Evolutionary conservation across 805 yeast genomes (phyloP), one percentile per base, ranked within the genome.

Genomic region (Teunomyces lycoperdinae): DNA sequence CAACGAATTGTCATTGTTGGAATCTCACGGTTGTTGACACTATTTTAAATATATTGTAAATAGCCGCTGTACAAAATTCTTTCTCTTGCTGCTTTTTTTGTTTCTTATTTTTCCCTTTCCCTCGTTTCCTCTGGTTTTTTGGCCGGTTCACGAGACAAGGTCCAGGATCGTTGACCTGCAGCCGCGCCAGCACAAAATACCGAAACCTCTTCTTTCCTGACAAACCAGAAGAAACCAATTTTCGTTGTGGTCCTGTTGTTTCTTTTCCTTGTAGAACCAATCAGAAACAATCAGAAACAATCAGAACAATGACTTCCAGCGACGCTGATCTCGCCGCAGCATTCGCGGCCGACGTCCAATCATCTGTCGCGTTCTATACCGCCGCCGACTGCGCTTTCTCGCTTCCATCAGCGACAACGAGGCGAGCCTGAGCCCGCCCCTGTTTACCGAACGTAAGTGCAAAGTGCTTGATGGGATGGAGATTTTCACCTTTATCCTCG

Each of bases 401-500:
- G 41, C 41, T 10, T 28, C 29, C 41, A 35, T 56, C 29, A 35
- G 47, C 36, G 45, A 53, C 45, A 48, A 47, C 42, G 60, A 56
- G 42, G 42, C 46, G 10, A 40, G 45, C 31, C 26, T 36, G n/a
- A 44, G 50, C 11, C 58, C 60, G 9, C 36, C 38, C 40, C 49
- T 53, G 27, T 56, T 56, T 39, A 47, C 39, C 14, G 56, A 52
- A 17, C 49, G 45, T 9, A 51, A 56, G 33, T 55, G 56, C 34
- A 49, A 49, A 16, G 43, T 56, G 9, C 38, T 56, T 11, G 60
- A 56, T 35, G 39, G 50, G 17, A 50, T 56, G 54, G 58, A 56
- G 33, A 45, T 50, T 9, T 29, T 51, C 26, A 54, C 56, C 13
- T 53, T 56, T 32, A 57, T 53, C 38, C 17, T 56, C 11, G 59